A percentile compares a stretch with the other conserved stretches of the same genome.
Evolutionary conservation across 73 alveolate genomes (phyloP).

Genomic region (Tetrahymena malaccensis): DNA sequence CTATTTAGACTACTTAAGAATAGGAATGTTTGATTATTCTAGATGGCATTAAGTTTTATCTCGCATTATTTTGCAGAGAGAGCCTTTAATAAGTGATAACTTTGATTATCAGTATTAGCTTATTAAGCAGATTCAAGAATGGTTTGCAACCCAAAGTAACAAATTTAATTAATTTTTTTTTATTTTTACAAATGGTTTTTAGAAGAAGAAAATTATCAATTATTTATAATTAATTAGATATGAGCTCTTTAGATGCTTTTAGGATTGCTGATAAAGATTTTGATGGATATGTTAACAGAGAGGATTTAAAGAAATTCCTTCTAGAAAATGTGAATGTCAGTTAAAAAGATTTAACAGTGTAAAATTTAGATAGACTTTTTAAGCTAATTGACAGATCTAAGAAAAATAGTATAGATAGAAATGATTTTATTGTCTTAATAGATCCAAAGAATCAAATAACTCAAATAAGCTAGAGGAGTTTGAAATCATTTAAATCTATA

Average conservation of each 20-base stretch:
- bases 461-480: not conserved
- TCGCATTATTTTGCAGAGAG: slow-evolving; percentile 1
- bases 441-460: not conserved
- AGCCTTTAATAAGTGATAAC: slow-evolving; percentile 26
- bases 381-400: slow-evolving; percentile 49
- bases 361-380: slow-evolving; percentile 54
- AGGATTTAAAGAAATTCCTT: slow-evolving; percentile 46
- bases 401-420: slow-evolving; percentile 18
- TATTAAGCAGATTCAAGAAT: slow-evolving; percentile 33
- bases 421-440: not conserved
- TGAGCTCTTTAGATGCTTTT: slow-evolving; percentile 34
- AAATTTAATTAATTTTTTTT: slow-evolving; percentile 8
- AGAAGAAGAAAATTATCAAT: too few relatives aligned
- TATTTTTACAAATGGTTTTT: too few relatives aligned
- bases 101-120: slow-evolving; percentile 52
- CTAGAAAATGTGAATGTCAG: slow-evolving; percentile 22
- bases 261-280: slow-evolving; percentile 54
- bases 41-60: slow-evolving; percentile 38
- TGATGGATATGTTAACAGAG: slow-evolving; percentile 46
- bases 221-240: not conserved
- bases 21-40: slow-evolving; percentile 60
- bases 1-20: slow-evolving; percentile 41
- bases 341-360: slow-evolving; percentile 16
- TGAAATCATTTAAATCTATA: not conserved
- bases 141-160: slow-evolving; percentile 34